A percentile compares a stretch with the other conserved stretches of the same genome.
Evolutionary conservation across 495 filamentous ascomycete species (phyloP).

Genomic region (Xylaria nigripes): DNA sequence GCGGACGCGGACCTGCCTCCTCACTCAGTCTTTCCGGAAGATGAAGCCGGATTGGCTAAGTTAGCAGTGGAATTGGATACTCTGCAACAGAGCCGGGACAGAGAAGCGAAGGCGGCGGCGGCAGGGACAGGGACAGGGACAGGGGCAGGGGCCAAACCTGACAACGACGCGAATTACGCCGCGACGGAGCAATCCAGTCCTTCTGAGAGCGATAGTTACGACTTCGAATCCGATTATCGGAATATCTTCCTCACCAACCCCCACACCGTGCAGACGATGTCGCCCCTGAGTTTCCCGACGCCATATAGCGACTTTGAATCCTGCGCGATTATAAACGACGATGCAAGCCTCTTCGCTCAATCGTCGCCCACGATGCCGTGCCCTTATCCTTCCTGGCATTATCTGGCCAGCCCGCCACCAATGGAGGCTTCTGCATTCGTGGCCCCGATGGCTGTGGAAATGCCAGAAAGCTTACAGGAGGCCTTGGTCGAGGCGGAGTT

Average conservation of each 20-base stretch:
- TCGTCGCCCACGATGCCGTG: constrained; percentile 23
- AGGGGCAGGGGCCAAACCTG: constrained; percentile 25
- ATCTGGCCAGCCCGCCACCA: constrained; percentile 23
- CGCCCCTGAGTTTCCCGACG: constrained; percentile 36
- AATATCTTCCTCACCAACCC: constrained; percentile 28
- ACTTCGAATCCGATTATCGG: constrained; percentile 44
- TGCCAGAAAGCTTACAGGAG: constrained; percentile 32
- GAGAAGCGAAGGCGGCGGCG: constrained; percentile 17
- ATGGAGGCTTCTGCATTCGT: constrained; percentile 28
- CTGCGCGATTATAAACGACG: too few species aligned
- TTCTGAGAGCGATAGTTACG: constrained; percentile 45
- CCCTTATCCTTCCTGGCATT: constrained; percentile 27
- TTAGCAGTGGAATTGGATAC: constrained; percentile 40
- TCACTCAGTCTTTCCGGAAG: constrained; percentile 45
- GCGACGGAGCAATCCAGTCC: constrained; percentile 43
- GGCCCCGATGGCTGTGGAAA: constrained; percentile 32
- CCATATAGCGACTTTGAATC: constrained; percentile 37
- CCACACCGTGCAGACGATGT: constrained; percentile 31
- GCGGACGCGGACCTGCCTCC: constrained; percentile 47
- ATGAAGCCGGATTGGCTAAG: constrained; percentile 43
- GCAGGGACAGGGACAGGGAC: neutral
- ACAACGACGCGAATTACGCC: constrained; percentile 28
- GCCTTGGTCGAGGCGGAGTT: constrained; percentile 37
- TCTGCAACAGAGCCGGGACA: constrained; percentile 29
- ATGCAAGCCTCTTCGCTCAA: constrained; percentile 25